Conservation (phyloP, 108 stramenopile genomes). For the Cyclotella cryptica region DNA sequence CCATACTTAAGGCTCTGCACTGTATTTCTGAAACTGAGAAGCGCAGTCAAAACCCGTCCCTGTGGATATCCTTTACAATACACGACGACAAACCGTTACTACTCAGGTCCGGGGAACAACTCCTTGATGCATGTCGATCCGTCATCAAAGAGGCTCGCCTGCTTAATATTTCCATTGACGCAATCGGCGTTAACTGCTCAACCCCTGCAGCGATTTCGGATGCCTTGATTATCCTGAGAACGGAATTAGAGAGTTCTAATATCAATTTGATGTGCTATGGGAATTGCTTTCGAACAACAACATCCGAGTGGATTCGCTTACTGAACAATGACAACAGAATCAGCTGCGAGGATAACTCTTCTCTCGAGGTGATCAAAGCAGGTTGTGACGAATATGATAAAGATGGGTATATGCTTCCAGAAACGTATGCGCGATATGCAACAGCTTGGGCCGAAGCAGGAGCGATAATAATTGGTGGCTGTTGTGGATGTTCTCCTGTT, state of each 20-base stretch:
- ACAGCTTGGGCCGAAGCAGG: conserved; percentile 35
- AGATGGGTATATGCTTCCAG: conserved; percentile 30
- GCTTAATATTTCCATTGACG: conserved; percentile 35
- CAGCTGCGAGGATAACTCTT: not conserved
- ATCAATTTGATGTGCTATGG: conserved; percentile 44
- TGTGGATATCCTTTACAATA: conserved; percentile 55
- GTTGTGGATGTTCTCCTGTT: conserved; percentile 46
- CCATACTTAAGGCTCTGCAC: conserved; percentile 32
- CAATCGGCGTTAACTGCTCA: conserved; percentile 56
- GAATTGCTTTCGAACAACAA: conserved; percentile 54
- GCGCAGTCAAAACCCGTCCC: conserved; percentile 15
- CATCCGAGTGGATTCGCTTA: conserved; percentile 53
- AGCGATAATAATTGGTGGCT: conserved; percentile 45
- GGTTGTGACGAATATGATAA: conserved; percentile 38
- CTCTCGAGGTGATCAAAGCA: not conserved
- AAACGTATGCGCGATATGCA: conserved; percentile 36
- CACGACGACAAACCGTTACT: conserved; percentile 35
- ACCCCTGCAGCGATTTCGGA: conserved; percentile 43
- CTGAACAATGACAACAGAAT: conserved; percentile 20
- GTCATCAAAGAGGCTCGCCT: conserved; percentile 15
- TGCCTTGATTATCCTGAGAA: conserved; percentile 28
- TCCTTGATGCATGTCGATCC: conserved; percentile 26
- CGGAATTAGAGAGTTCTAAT: conserved; percentile 2
- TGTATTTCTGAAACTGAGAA: conserved; percentile 5
- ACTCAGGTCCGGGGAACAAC: conserved; percentile 46